phyloP scores from a whole-genome alignment of 2,329 filamentous ascomycete species.

The Cercospora nicotianae region DNA sequence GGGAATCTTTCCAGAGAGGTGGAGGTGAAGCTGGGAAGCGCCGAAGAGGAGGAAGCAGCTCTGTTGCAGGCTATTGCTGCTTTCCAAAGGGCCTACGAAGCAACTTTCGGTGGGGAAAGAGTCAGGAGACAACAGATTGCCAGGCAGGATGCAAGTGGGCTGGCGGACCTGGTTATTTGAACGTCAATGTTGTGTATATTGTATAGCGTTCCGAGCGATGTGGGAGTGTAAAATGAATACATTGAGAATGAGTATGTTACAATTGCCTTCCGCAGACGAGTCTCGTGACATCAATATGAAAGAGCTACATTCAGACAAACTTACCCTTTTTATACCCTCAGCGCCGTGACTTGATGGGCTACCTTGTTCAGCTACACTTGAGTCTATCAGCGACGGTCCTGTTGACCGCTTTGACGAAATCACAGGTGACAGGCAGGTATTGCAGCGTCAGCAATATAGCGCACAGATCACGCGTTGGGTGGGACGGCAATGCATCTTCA shows the following conservation, averaged over 20 bases:
- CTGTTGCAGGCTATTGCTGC: constrained; percentile 14
- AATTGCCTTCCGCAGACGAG: too few species aligned
- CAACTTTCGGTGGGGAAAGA: constrained; percentile 10
- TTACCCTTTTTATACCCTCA: too few species aligned
- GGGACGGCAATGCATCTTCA: too few species aligned
- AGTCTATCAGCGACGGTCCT: too few species aligned
- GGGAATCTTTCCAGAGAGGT: constrained; percentile 50
- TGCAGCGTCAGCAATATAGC: too few species aligned
- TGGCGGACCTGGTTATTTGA: constrained; percentile 10
- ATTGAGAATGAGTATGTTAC: background rate
- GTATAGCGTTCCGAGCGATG: background rate
- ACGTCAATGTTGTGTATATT: background rate
- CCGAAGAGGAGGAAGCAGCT: constrained; percentile 13
- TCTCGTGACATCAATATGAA: too few species aligned
- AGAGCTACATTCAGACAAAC: too few species aligned
- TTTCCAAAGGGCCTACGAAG: constrained; percentile 17
- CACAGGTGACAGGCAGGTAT: too few species aligned
- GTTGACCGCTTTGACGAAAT: too few species aligned
- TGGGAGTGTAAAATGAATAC: background rate
- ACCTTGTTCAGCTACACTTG: too few species aligned
- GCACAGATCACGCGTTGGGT: too few species aligned
- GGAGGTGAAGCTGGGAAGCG: constrained; percentile 39
- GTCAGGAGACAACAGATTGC: background rate
- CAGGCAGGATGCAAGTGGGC: constrained; percentile 1
- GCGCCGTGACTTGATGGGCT: too few species aligned